These are phyloP conservation scores for Lycium barbarum DNA, from an alignment of 257 asterid genomes.

Conservation along the genomic window DNA sequence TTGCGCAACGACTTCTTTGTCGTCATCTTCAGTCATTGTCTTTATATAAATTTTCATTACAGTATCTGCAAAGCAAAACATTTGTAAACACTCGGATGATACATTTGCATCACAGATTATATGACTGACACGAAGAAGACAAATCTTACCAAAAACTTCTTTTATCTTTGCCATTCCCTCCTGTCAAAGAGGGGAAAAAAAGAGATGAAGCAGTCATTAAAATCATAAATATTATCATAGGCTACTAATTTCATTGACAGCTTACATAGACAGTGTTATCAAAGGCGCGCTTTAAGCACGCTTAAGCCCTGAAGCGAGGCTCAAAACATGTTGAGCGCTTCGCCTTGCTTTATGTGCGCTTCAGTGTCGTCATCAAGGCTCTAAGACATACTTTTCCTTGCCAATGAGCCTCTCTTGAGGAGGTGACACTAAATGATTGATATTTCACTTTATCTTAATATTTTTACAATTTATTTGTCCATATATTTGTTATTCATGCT, in stretches of 20 bases:
- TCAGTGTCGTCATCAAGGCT: too few relatives aligned
- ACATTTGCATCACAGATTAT: background rate
- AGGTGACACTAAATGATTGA: too few relatives aligned
- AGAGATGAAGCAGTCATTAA: conserved; percentile 15
- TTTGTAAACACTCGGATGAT: background rate
- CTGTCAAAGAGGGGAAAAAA: conserved; percentile 48
- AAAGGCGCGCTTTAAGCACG: too few relatives aligned
- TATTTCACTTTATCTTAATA: too few relatives aligned
- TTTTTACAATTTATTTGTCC: too few relatives aligned
- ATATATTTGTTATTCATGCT: too few relatives aligned
- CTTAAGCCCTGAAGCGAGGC: too few relatives aligned
- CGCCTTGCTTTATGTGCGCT: too few relatives aligned
- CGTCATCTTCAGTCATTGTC: conserved; percentile 92
- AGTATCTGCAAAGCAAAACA: conserved; percentile 55
- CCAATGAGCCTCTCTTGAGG: too few relatives aligned
- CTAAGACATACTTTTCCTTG: too few relatives aligned
- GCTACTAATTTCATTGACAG: background rate
- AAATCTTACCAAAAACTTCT: conserved; percentile 79
- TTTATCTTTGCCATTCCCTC: conserved; percentile 77
- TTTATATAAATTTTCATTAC: conserved; percentile 82
- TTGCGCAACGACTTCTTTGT: conserved; percentile 98
- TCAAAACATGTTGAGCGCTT: too few relatives aligned
- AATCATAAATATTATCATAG: conserved; percentile 17
- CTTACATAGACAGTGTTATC: background rate
- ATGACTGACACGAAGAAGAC: conserved; percentile 26